phyloP scores from a whole-genome alignment of 768 basidiomycete genomes.

The Phanerodontia chrysosporium region DNA sequence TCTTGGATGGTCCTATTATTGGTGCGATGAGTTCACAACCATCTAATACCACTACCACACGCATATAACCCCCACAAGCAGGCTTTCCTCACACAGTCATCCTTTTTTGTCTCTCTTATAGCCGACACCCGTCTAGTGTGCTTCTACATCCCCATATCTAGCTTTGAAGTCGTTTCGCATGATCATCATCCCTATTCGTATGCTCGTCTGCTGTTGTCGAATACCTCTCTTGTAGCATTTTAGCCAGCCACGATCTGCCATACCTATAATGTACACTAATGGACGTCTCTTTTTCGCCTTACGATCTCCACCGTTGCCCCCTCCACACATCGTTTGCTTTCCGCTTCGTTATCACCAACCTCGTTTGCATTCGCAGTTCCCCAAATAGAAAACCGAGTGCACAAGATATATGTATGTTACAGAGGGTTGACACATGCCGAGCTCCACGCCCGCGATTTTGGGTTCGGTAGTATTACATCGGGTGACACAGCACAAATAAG shows the following conservation, averaged over 20 bases:
- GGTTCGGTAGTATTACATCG: slow-evolving; percentile 1
- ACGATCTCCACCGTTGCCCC: no score
- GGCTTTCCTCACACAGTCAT: neutral
- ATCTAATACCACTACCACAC: neutral
- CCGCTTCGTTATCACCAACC: neutral
- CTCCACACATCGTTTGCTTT: neutral
- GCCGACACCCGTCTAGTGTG: neutral
- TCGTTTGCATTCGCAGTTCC: neutral
- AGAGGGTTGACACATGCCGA: neutral
- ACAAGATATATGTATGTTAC: neutral
- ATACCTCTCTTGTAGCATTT: slow-evolving; percentile 7
- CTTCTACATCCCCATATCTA: neutral
- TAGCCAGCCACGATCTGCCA: slow-evolving; percentile 4
- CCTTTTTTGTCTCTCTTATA: neutral
- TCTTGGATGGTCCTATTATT: neutral
- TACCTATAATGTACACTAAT: slow-evolving; percentile 12
- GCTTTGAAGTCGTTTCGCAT: neutral
- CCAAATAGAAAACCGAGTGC: neutral
- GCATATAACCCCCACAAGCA: neutral
- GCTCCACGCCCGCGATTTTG: slow-evolving; percentile 6
- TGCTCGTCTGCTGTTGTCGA: slow-evolving; percentile 9
- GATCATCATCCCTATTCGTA: neutral
- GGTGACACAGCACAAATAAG: neutral
- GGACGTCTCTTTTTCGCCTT: neutral
- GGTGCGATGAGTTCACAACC: neutral